Percentiles rank a stretch among this genome's conserved stretches.
Evolutionary conservation across 2,329 filamentous ascomycete genomes (phyloP).

Genomic region (Nemania sp.): DNA sequence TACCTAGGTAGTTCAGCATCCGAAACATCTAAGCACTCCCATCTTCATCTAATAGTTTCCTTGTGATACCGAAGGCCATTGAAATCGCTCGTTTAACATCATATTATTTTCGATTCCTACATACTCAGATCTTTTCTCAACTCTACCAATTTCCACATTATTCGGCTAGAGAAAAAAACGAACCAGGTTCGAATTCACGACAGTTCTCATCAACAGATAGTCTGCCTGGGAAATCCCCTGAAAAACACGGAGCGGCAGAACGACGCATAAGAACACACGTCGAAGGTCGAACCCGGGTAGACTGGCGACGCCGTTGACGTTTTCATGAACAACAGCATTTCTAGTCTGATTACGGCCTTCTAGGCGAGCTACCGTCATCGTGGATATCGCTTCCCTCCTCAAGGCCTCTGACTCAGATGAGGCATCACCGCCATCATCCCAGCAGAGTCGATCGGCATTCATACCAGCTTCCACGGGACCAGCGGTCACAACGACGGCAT

Average conservation of each 20-base stretch:
- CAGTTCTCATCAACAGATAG: constrained; percentile 24
- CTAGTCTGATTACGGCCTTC: constrained; percentile 39
- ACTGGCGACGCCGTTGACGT: constrained; percentile 25
- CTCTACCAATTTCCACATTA: constrained; percentile 11
- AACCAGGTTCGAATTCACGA: constrained; percentile 6
- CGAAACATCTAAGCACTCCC: constrained; percentile 33
- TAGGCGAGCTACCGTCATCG: constrained; percentile 63
- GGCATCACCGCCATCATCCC: constrained; percentile 57
- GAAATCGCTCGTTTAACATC: constrained; percentile 29
- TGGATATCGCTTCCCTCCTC: constrained; percentile 94
- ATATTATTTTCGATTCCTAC: constrained; percentile 14
- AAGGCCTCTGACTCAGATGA: constrained; percentile 76
- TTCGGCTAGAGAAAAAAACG: constrained; percentile 13
- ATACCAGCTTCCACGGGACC: constrained; percentile 41
- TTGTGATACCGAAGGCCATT: constrained; percentile 25
- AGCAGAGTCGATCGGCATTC: constrained; percentile 44
- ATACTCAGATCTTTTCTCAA: constrained; percentile 6
- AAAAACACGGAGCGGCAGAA: constrained; percentile 18
- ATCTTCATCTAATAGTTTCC: constrained; percentile 29
- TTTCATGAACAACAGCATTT: constrained; percentile 41
- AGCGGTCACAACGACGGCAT: constrained; percentile 42
- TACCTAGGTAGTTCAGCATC: constrained; percentile 26
- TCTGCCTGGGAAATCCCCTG: constrained; percentile 19
- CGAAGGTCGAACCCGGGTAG: constrained; percentile 24
- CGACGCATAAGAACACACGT: constrained; percentile 14